Conservation (phyloP, 2,329 filamentous ascomycete genomes). For the Canariomyces notabilis region DNA sequence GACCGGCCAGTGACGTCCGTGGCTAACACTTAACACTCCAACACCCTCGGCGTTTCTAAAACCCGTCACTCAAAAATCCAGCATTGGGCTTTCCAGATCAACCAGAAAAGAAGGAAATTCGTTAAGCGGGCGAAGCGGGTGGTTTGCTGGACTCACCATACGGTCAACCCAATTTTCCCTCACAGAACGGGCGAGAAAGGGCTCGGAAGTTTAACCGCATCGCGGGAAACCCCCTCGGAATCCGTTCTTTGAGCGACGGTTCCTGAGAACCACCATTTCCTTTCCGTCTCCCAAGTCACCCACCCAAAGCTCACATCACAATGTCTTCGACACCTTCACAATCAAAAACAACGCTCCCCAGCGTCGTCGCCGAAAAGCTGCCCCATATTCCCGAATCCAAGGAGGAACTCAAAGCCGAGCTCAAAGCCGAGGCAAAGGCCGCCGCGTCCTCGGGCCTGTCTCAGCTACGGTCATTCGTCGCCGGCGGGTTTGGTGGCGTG, state of each 20-base stretch:
- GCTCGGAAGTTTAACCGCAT: too few species aligned
- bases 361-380: constrained; percentile 34
- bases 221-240: too few species aligned
- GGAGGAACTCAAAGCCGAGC: constrained; percentile 40
- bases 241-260: too few species aligned
- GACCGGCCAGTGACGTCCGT: constrained; percentile 13
- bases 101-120: not conserved
- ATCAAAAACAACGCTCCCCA: constrained; percentile 32
- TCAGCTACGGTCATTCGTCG: constrained; percentile 73
- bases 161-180: too few species aligned
- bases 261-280: not conserved
- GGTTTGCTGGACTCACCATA: too few species aligned
- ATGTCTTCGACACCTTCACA: constrained; percentile 27
- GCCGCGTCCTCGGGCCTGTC: constrained; percentile 37
- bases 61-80: not conserved
- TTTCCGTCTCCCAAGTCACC: not conserved
- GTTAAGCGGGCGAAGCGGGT: too few species aligned
- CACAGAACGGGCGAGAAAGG: too few species aligned
- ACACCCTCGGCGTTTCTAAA: not conserved
- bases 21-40: constrained; percentile 11
- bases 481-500: constrained; percentile 87
- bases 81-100: not conserved
- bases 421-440: constrained; percentile 38
- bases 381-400: constrained; percentile 42
- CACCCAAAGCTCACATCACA: constrained; percentile 1